Evolutionary conservation across 306 rosid species (phyloP).

Genomic region (Fragaria iinumae): DNA sequence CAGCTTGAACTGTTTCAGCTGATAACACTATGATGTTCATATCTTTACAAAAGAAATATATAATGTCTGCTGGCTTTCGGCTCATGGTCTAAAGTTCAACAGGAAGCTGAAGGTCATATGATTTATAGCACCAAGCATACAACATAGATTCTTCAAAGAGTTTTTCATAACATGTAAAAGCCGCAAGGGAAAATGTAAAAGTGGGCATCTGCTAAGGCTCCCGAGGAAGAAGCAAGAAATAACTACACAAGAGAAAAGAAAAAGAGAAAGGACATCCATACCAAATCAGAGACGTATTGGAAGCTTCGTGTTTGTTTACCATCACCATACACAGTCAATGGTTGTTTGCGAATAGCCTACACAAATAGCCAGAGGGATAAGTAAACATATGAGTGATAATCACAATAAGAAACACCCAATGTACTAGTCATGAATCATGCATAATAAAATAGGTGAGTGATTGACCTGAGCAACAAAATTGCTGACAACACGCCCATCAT

Average conservation of each 20-base stretch:
- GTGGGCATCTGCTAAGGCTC: background rate
- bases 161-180: background rate
- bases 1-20: background rate
- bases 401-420: slow-evolving; percentile 8
- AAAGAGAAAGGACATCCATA: slow-evolving; percentile 27
- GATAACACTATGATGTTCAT: background rate
- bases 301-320: slow-evolving; percentile 98
- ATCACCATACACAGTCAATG: slow-evolving; percentile 92
- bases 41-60: background rate
- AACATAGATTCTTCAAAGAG: background rate
- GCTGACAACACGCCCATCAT: slow-evolving; percentile 99
- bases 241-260: background rate
- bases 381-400: background rate
- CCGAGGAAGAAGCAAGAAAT: background rate
- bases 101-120: slow-evolving; percentile 15
- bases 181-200: background rate
- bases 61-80: background rate
- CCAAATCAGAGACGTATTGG: slow-evolving; percentile 98
- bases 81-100: slow-evolving; percentile 8
- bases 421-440: background rate
- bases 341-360: slow-evolving; percentile 90
- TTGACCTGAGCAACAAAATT: slow-evolving; percentile 94
- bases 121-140: slow-evolving; percentile 9
- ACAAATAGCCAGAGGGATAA: slow-evolving; percentile 10
- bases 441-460: slow-evolving; percentile 13